Evolutionary conservation across 306 rosid genomes (phyloP).

Genomic region (Pyrus communis): DNA sequence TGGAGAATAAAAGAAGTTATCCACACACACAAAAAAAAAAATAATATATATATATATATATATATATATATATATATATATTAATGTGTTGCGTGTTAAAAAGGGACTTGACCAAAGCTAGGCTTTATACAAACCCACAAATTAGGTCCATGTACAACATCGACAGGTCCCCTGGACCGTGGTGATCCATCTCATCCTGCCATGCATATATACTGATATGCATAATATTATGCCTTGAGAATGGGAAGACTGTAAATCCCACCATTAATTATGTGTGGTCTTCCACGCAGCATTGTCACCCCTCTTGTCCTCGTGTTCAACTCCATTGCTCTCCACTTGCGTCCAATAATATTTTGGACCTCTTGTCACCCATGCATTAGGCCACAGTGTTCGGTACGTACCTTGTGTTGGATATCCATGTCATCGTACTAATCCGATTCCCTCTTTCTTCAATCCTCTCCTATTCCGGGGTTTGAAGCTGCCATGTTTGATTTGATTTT

Average conservation of each 20-base stretch:
- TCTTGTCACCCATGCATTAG: neutral
- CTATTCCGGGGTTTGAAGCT: neutral
- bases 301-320: conserved; percentile 19
- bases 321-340: conserved; percentile 35
- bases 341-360: neutral
- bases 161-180: neutral
- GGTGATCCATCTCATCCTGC: conserved; percentile 16
- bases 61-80: too few relatives aligned
- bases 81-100: neutral
- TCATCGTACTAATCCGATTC: conserved; percentile 47
- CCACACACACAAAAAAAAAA: too few relatives aligned
- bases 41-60: too few relatives aligned
- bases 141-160: neutral
- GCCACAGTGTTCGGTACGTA: neutral
- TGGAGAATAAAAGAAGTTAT: neutral
- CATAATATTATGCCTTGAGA: neutral
- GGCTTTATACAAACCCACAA: neutral
- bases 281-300: conserved; percentile 17
- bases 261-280: conserved; percentile 27
- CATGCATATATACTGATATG: neutral
- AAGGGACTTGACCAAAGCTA: neutral
- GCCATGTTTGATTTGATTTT: neutral
- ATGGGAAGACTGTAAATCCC: conserved; percentile 7
- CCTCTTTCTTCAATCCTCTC: conserved; percentile 3
- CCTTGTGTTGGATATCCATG: conserved; percentile 38